These are phyloP conservation scores for Tetrahymena elliotti DNA, from an alignment of 73 alveolate species.

Conservation along the genomic window DNA sequence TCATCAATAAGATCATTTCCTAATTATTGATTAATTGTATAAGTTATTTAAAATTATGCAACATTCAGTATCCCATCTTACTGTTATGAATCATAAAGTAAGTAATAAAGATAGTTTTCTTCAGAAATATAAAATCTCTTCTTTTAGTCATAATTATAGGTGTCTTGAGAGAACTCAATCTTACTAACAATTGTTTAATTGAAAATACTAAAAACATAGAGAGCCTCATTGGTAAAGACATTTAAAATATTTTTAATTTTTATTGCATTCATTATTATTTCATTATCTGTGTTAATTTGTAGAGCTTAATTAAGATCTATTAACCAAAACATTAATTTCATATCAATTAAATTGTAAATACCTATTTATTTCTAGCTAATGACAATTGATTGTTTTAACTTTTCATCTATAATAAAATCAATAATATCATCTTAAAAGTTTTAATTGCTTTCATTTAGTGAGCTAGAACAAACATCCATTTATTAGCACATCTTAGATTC, in stretches of 20 bases:
- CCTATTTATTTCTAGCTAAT: not conserved
- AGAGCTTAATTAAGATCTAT: not conserved
- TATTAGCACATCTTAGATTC: not conserved
- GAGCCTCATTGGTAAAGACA: not conserved
- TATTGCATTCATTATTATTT: not conserved
- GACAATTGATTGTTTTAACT: too few species aligned
- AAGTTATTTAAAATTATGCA: not conserved
- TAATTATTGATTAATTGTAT: too few species aligned
- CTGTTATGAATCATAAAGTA: too few species aligned
- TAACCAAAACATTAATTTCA: not conserved
- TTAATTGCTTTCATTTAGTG: not conserved
- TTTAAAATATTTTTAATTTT: too few species aligned
- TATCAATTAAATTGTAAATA: not conserved
- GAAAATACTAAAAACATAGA: not conserved
- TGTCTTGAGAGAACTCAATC: not conserved
- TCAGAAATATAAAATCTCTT: not conserved
- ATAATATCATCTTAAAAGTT: not conserved
- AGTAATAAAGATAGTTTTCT: not conserved
- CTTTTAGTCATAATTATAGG: not conserved
- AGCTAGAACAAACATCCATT: not conserved
- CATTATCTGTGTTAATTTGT: not conserved
- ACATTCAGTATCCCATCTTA: not conserved
- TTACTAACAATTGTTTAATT: too few species aligned
- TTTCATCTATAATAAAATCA: not conserved
- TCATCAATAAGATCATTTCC: not conserved